phyloP scores from a whole-genome alignment of 192 early-diverging fungal genomes.

The Dissophora globulifera region DNA sequence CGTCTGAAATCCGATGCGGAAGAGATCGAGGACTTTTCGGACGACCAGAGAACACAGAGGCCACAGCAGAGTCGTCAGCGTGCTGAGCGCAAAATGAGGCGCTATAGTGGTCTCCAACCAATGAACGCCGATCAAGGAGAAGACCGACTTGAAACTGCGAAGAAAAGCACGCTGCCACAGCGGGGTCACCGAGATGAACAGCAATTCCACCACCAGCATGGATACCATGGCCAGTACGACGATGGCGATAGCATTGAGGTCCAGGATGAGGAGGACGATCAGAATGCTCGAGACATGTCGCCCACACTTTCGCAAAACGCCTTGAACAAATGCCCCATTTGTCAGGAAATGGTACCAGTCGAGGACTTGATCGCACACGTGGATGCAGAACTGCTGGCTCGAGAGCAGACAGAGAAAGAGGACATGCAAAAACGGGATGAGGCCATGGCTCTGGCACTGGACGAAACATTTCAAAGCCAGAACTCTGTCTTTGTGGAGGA shows the following conservation, averaged over 20 bases:
- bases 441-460: slow-evolving; percentile 12
- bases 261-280: not conserved
- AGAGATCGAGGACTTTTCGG: slow-evolving; percentile 39
- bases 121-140: not conserved
- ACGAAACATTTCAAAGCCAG: slow-evolving; percentile 16
- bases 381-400: slow-evolving; percentile 20
- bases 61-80: not conserved
- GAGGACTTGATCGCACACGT: slow-evolving; percentile 34
- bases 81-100: not conserved
- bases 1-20: slow-evolving; percentile 3
- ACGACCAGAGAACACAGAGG: slow-evolving; percentile 18
- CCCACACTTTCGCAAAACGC: slow-evolving; percentile 9
- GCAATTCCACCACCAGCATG: not conserved
- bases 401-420: slow-evolving; percentile 21
- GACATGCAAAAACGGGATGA: slow-evolving; percentile 26
- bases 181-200: not conserved
- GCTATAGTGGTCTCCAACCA: slow-evolving; percentile 21
- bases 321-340: slow-evolving; percentile 28
- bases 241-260: not conserved
- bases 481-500: not conserved
- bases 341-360: slow-evolving; percentile 13
- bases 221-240: not conserved
- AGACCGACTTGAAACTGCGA: not conserved
- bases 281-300: not conserved
- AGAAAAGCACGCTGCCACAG: not conserved